Conservation (phyloP, 2,329 filamentous ascomycete genomes). For the Daldinia sp. region DNA sequence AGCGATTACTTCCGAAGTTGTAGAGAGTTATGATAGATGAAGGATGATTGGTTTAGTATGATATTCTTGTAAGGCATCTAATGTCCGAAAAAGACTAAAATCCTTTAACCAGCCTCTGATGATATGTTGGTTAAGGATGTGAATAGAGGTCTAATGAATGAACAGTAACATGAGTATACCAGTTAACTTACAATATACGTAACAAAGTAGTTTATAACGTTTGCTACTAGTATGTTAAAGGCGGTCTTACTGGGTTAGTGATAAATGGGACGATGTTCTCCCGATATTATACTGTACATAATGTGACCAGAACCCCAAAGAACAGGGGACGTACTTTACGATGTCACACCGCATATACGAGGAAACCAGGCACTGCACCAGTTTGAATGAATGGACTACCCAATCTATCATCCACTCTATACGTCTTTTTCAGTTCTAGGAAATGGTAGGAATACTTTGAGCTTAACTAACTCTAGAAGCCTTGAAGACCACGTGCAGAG, state of each 20-base stretch:
- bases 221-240: background rate
- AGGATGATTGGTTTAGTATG: background rate
- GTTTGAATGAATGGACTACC: constrained; percentile 22
- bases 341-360: constrained; percentile 50
- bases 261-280: constrained; percentile 17
- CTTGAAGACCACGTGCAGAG: constrained; percentile 34
- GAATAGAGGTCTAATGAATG: background rate
- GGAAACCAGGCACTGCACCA: constrained; percentile 30
- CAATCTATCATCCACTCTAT: constrained; percentile 9
- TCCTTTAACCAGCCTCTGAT: background rate
- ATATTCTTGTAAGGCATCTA: constrained; percentile 1
- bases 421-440: constrained; percentile 3
- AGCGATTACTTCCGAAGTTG: background rate
- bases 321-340: constrained; percentile 27
- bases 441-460: constrained; percentile 9
- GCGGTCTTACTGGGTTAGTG: constrained; percentile 5
- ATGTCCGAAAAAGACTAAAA: background rate
- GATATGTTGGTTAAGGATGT: background rate
- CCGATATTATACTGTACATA: constrained; percentile 9
- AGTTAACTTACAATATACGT: background rate
- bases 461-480: constrained; percentile 10
- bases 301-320: constrained; percentile 22
- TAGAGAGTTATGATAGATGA: background rate
- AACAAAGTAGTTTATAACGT: background rate
- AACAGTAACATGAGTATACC: background rate